Base-by-base conservation (phyloP, 1,284 basidiomycete genomes). In the Mycosarcoma maydis region DNA sequence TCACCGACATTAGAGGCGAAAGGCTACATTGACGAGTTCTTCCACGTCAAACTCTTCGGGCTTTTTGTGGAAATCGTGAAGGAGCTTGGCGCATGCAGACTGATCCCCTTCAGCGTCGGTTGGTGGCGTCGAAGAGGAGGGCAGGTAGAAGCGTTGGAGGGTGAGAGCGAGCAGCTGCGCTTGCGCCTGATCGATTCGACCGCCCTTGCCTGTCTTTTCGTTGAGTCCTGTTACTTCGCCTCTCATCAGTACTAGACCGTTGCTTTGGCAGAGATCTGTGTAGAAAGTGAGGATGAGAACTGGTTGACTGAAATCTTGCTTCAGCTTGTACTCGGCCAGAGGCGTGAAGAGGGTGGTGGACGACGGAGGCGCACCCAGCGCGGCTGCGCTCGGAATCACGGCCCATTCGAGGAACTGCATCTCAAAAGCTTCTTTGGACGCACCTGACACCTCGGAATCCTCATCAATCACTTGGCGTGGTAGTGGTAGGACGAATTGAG, bases 241-340 rank as follows among this genome's bases (percentile, higher is more conserved):
- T 32, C 94, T 87, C 83, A 98, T 86, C 7, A 99, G 87, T 0
- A 97, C 92, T 37, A 91, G 81, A 14, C 88, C 89, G 80, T 98
- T 94, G 6, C 89, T 89, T 23, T 86, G 80, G 1, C 89, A 87
- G 7, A 98, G 84, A 78, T 98, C 95, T 34, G 94, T 90, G 83
- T 98, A 97, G 82, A 92, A 88, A 6, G 95, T 96, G 42, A 98
- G 80, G 30, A 92, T 90, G 23, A 99, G 86, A 77, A 92, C 90
- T 0, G 95, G 94, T 32, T 93, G 94, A 3, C 95, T 92, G 83
- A 90, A 98, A 40, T 90, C 87, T 64, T 88, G 87, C 27, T 91
- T 88, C 55, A 89, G 84, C 83, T 98, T 96, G 87, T 93, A 98
- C 84, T 98, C 95, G 72, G 92, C 90, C 45, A 98, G 85, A 4